phyloP scores from a whole-genome alignment of 2,329 filamentous ascomycete genomes.

The Chaetomiaceae sp. region DNA sequence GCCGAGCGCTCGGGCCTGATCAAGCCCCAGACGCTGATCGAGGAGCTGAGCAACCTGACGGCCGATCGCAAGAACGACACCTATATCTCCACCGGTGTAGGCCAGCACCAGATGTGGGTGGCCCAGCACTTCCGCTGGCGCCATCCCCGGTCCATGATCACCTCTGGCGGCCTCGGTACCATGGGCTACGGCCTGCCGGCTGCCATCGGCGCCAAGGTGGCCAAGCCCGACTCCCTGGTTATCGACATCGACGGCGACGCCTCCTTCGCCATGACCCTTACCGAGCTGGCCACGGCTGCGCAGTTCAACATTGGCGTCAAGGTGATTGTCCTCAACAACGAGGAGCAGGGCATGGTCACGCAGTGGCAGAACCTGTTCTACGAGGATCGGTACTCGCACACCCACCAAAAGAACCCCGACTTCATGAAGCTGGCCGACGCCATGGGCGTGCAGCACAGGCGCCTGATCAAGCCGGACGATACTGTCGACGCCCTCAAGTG shows the following conservation, averaged over 20 bases:
- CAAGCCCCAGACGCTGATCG: constrained; percentile 91
- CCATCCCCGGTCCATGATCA: constrained; percentile 88
- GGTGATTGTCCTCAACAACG: constrained; percentile 91
- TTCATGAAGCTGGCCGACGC: constrained; percentile 90
- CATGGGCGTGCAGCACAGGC: constrained; percentile 77
- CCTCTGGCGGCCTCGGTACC: constrained; percentile 88
- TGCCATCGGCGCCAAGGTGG: constrained; percentile 91
- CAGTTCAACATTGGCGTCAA: constrained; percentile 98
- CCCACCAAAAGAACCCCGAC: constrained; percentile 91
- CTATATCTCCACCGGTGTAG: constrained; percentile 89
- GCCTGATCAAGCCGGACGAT: constrained; percentile 70
- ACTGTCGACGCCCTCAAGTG: constrained; percentile 75
- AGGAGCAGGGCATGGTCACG: constrained; percentile 97
- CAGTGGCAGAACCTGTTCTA: constrained; percentile 99
- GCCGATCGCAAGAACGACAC: constrained; percentile 75
- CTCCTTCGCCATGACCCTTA: constrained; percentile 98
- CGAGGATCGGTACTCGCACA: constrained; percentile 87
- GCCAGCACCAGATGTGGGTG: constrained; percentile 98
- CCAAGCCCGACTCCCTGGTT: constrained; percentile 71
- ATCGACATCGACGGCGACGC: constrained; percentile 97
- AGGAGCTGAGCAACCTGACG: constrained; percentile 82
- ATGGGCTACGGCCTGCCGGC: constrained; percentile 96
- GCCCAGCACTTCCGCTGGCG: constrained; percentile 97
- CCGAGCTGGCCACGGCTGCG: constrained; percentile 85
- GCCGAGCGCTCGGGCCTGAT: constrained; percentile 73